These are phyloP conservation scores for Cutaneotrichosporon cutaneum DNA, from an alignment of 1,284 basidiomycete species.

Conservation along the genomic window DNA sequence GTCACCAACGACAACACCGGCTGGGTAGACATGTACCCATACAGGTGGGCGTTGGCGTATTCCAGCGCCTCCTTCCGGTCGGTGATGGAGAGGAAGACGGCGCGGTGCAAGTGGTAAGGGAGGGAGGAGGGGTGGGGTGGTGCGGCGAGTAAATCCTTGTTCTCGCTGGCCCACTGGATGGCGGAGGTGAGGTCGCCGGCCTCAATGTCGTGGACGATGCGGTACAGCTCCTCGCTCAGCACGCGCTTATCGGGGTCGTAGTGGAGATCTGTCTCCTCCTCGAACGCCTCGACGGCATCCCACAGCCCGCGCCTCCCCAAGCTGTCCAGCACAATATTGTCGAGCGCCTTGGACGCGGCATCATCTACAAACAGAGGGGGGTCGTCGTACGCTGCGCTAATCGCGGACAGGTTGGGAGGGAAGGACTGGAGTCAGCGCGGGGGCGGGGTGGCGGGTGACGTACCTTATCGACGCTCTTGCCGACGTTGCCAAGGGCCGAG, in stretches of 20 bases:
- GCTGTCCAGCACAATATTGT: conserved; percentile 43
- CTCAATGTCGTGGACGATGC: conserved; percentile 68
- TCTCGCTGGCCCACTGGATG: conserved; percentile 72
- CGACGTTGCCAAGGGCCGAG: conserved; percentile 68
- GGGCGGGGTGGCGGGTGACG: conserved; percentile 12
- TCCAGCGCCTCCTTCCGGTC: conserved; percentile 59
- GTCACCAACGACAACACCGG: conserved; percentile 77
- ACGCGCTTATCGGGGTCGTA: conserved; percentile 61
- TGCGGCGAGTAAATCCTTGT: conserved; percentile 64
- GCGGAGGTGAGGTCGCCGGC: conserved; percentile 69
- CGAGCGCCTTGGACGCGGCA: conserved; percentile 35
- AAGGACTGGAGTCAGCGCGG: conserved; percentile 39
- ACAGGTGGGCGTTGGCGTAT: conserved; percentile 71
- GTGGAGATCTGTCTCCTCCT: conserved; percentile 63
- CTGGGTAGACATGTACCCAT: conserved; percentile 66
- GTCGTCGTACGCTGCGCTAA: conserved; percentile 46
- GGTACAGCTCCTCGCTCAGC: conserved; percentile 70
- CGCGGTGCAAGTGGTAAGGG: conserved; percentile 82
- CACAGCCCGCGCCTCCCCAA: conserved; percentile 46
- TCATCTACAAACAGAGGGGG: conserved; percentile 46
- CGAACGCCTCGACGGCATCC: conserved; percentile 42
- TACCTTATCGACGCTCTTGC: conserved; percentile 87
- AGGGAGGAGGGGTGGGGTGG: conserved; percentile 67
- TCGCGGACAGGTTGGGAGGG: conserved; percentile 43
- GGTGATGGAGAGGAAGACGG: conserved; percentile 67